Conservation (phyloP, 768 basidiomycete species). For the Leccinellum rugosiceps region DNA sequence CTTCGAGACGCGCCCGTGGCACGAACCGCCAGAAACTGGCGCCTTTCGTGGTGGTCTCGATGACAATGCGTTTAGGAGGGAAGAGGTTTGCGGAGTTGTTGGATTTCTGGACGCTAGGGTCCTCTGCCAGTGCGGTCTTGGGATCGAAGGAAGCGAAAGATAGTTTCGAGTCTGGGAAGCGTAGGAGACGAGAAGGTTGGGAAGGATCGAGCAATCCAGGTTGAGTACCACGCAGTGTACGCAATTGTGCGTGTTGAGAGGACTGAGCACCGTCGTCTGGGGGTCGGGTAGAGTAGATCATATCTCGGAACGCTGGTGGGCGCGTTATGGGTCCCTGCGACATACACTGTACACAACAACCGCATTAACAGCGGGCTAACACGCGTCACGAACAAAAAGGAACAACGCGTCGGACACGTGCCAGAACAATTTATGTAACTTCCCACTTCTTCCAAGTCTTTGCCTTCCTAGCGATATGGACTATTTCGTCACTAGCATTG, state of each 20-base stretch:
- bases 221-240: constrained; percentile 37
- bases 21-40: constrained; percentile 73
- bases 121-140: constrained; percentile 50
- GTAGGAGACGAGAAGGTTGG: constrained; percentile 61
- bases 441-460: background rate
- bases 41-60: constrained; percentile 60
- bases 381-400: background rate
- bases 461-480: background rate
- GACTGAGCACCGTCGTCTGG: constrained; percentile 4
- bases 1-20: constrained; percentile 59
- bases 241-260: constrained; percentile 12
- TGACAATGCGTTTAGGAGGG: constrained; percentile 67
- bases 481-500: background rate
- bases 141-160: constrained; percentile 77
- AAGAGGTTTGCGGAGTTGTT: constrained; percentile 45
- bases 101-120: constrained; percentile 38
- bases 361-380: too few species aligned
- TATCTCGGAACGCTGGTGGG: background rate
- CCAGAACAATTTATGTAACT: background rate
- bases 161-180: constrained; percentile 54
- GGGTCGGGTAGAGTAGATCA: constrained; percentile 8
- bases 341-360: too few species aligned
- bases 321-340: background rate
- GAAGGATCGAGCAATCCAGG: constrained; percentile 68
- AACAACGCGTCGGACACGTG: constrained; percentile 19